Evolutionary conservation across 306 rosid genomes (phyloP).

Genomic region (Macrotyloma uniflorum): DNA sequence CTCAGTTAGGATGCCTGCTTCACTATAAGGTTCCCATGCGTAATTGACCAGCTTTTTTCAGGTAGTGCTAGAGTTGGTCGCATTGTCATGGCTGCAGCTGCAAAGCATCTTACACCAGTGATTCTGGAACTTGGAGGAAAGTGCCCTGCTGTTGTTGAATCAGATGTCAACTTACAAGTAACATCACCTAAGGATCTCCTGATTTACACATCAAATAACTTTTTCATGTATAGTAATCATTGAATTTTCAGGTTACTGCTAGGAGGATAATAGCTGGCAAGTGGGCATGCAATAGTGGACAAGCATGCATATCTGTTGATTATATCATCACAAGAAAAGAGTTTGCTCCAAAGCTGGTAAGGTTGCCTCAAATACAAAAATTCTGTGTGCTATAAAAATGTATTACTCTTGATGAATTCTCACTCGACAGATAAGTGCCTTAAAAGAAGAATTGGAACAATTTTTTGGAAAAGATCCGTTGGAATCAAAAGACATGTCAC

Average conservation of each 20-base stretch:
- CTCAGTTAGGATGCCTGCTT: conserved; percentile 1
- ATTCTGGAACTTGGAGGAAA: conserved; percentile 87
- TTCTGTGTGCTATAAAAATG: neutral
- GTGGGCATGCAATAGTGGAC: conserved; percentile 85
- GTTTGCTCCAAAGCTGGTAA: conserved; percentile 75
- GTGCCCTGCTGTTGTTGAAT: conserved; percentile 85
- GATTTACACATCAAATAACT: neutral
- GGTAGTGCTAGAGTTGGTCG: conserved; percentile 90
- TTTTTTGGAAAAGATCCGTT: conserved; percentile 64
- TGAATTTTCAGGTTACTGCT: conserved; percentile 60
- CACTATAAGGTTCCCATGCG: conserved; percentile 25
- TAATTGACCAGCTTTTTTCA: conserved; percentile 35
- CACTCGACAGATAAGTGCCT: conserved; percentile 57
- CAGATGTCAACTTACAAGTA: conserved; percentile 75
- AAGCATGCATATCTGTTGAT: conserved; percentile 83
- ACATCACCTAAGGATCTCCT: neutral
- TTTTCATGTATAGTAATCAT: neutral
- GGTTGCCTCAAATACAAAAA: conserved; percentile 30
- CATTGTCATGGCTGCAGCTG: conserved; percentile 94
- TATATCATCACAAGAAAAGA: conserved; percentile 75
- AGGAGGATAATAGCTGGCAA: conserved; percentile 80
- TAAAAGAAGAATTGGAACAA: conserved; percentile 56
- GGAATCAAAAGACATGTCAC: conserved; percentile 65
- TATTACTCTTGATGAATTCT: conserved; percentile 21
- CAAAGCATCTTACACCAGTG: conserved; percentile 89